Conservation (phyloP, 257 asterid species). For the Solanum sitiens region DNA sequence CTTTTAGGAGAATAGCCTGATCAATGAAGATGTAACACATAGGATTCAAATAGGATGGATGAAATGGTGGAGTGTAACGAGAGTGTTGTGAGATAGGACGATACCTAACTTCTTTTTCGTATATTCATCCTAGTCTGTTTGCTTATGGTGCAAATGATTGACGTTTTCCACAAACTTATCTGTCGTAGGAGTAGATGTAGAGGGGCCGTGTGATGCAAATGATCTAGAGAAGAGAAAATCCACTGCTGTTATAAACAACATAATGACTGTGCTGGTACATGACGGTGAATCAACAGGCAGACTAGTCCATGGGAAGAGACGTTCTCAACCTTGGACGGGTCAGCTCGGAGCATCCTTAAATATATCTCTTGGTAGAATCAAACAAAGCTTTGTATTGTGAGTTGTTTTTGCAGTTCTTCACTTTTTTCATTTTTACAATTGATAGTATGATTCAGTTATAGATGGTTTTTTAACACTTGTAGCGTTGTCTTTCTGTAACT, state of each 20-base stretch:
- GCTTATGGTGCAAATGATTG: neutral
- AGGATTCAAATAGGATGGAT: neutral
- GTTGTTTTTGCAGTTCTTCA: slow-evolving; percentile 29
- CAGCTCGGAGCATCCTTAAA: slow-evolving; percentile 46
- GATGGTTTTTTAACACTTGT: neutral
- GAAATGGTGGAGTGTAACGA: neutral
- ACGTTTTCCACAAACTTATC: neutral
- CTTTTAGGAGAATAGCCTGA: neutral
- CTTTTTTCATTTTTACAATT: neutral
- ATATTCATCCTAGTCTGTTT: neutral
- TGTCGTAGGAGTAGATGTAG: slow-evolving; percentile 42
- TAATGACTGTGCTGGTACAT: slow-evolving; percentile 59
- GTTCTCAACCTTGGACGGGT: slow-evolving; percentile 26
- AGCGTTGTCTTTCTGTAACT: neutral
- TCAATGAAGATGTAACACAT: neutral
- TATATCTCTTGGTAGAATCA: slow-evolving; percentile 95
- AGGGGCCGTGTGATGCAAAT: slow-evolving; percentile 61
- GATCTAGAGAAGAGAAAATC: slow-evolving; percentile 71
- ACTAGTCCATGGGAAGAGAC: slow-evolving; percentile 46
- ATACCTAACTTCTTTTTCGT: neutral
- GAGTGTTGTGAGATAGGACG: neutral
- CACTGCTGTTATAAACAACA: slow-evolving; percentile 35
- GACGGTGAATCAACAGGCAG: slow-evolving; percentile 69
- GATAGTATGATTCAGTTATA: neutral
- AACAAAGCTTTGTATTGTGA: slow-evolving; percentile 99